phyloP scores from a whole-genome alignment of 345 rosid species.

The Hypericum androsaemum region DNA sequence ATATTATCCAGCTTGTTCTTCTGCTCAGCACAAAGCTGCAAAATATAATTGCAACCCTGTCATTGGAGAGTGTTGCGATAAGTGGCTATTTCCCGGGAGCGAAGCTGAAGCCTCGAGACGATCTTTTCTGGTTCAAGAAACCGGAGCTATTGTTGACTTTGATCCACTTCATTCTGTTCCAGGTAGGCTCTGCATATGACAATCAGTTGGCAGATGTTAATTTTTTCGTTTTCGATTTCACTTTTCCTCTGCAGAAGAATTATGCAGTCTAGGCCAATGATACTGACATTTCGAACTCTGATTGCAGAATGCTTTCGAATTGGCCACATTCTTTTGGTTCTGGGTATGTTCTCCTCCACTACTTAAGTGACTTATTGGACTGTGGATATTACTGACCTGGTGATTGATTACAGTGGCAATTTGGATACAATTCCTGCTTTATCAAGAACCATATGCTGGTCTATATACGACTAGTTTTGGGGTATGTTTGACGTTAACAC shows the following conservation, averaged over 20 bases:
- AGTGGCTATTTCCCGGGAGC: conserved; percentile 36
- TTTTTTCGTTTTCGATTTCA: neutral
- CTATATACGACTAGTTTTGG: conserved; percentile 63
- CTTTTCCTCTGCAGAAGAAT: too few relatives aligned
- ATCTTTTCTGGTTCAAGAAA: conserved; percentile 92
- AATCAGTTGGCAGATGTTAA: conserved; percentile 5
- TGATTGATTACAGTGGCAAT: conserved; percentile 71
- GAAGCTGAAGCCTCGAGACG: conserved; percentile 75
- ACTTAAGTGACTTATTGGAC: conserved; percentile 10
- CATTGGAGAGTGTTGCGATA: conserved; percentile 60
- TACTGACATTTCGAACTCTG: conserved; percentile 20
- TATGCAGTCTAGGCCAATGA: too few relatives aligned
- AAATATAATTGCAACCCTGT: conserved; percentile 84
- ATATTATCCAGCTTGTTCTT: conserved; percentile 52
- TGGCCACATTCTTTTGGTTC: conserved; percentile 96
- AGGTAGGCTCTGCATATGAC: conserved; percentile 33
- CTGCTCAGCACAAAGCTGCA: conserved; percentile 77
- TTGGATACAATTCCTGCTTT: conserved; percentile 88
- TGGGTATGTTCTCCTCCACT: conserved; percentile 54
- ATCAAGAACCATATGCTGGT: conserved; percentile 61
- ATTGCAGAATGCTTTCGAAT: conserved; percentile 81
- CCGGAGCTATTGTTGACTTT: conserved; percentile 67
- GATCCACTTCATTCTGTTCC: conserved; percentile 88
- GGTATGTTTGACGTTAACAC: conserved; percentile 36
- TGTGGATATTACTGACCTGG: conserved; percentile 5